These are phyloP conservation scores for Lactifluus rugatus DNA, from an alignment of 768 basidiomycete genomes.

Conservation along the genomic window DNA sequence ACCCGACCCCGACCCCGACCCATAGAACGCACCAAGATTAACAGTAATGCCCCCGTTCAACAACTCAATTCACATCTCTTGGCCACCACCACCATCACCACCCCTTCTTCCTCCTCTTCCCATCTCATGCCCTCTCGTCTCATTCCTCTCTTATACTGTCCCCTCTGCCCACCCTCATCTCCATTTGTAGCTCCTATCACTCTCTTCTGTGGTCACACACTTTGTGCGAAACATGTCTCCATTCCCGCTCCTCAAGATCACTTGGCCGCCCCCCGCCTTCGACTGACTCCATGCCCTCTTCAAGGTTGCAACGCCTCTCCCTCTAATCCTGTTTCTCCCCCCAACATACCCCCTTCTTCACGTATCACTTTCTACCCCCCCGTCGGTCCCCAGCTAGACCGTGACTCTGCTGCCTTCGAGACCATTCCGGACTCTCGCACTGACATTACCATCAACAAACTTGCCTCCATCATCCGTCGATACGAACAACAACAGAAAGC, in stretches of 20 bases:
- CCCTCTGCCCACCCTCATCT: conserved; percentile 36
- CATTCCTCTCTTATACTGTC: conserved; percentile 40
- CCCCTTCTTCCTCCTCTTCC: background rate
- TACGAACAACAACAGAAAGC: conserved; percentile 15
- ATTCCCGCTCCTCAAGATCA: conserved; percentile 14
- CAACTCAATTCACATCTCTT: conserved; percentile 2
- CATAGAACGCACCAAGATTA: conserved; percentile 5
- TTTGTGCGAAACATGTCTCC: conserved; percentile 43
- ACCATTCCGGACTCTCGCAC: conserved; percentile 21
- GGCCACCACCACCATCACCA: background rate
- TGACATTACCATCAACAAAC: conserved; percentile 52
- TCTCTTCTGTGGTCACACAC: conserved; percentile 75
- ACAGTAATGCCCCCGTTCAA: conserved; percentile 9
- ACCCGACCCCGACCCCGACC: background rate
- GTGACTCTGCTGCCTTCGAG: conserved; percentile 11
- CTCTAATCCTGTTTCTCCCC: conserved; percentile 20
- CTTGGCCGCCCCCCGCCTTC: background rate
- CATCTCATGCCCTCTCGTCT: conserved; percentile 20
- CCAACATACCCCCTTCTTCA: conserved; percentile 36
- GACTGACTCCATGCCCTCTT: conserved; percentile 26
- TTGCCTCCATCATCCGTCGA: conserved; percentile 36
- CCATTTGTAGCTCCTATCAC: conserved; percentile 39
- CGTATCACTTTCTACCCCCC: conserved; percentile 29
- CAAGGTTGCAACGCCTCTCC: conserved; percentile 26
- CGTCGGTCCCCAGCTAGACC: conserved; percentile 20